Conservation (phyloP, 2,329 filamentous ascomycete species). For the Dothidotthia symphoricarpi region DNA sequence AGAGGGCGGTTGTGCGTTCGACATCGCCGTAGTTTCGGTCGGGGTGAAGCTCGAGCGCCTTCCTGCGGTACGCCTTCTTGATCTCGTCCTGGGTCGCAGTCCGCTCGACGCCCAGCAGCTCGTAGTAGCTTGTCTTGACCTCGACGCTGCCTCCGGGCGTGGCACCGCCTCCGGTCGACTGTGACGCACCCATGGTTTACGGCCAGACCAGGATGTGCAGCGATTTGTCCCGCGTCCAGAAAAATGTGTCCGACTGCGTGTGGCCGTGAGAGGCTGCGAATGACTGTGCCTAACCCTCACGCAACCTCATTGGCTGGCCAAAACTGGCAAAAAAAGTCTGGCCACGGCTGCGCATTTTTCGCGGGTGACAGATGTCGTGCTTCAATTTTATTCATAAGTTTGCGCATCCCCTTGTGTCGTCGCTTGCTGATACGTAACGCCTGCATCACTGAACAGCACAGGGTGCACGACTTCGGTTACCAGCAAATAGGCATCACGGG, state of each 20-base stretch:
- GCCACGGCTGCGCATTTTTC: slow-evolving; percentile 10
- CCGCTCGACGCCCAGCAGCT: slow-evolving; percentile 71
- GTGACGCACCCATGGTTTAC: slow-evolving; percentile 47
- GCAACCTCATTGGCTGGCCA: too few species aligned
- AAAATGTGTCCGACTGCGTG: too few species aligned
- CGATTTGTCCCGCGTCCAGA: slow-evolving; percentile 3
- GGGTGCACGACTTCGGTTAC: too few species aligned
- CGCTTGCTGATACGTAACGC: too few species aligned
- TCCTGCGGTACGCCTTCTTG: slow-evolving; percentile 87
- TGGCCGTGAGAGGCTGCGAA: too few species aligned
- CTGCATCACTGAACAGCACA: too few species aligned
- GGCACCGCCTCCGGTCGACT: slow-evolving; percentile 41
- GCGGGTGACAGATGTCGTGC: slow-evolving; percentile 10
- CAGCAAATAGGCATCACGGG: too few species aligned
- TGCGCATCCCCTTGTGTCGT: slow-evolving; percentile 2
- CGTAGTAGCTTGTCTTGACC: slow-evolving; percentile 77
- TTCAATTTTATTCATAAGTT: slow-evolving; percentile 11
- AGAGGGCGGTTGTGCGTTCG: slow-evolving; percentile 77
- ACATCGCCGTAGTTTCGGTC: slow-evolving; percentile 89
- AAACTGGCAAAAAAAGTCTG: slow-evolving; percentile 3
- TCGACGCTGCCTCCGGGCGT: slow-evolving; percentile 24
- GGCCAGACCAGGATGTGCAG: slow-evolving; percentile 4
- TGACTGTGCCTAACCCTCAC: too few species aligned
- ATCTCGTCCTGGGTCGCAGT: slow-evolving; percentile 84
- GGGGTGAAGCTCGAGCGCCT: slow-evolving; percentile 89